A percentile compares a stretch with the other conserved stretches of the same genome.
phyloP scores from a whole-genome alignment of 208 protist species.

The Trypanosoma rangeli region DNA sequence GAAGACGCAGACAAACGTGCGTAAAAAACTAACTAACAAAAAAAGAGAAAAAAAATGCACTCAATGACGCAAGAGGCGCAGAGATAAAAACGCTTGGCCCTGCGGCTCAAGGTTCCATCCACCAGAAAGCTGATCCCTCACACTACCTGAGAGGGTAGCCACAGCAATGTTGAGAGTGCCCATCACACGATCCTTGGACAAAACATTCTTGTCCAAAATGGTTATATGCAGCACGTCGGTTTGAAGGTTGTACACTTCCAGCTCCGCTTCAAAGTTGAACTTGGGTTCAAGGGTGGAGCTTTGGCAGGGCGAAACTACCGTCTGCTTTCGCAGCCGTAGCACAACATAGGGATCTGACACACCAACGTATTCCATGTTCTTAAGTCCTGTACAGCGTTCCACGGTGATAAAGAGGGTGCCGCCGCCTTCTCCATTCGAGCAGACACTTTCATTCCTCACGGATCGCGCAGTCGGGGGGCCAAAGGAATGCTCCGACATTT shows the following conservation, averaged over 20 bases:
- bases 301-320: constrained; percentile 40
- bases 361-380: constrained; percentile 56
- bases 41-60: constrained; percentile 1
- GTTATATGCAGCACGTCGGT: constrained; percentile 44
- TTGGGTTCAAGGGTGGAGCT: constrained; percentile 56
- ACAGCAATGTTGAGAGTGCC: constrained; percentile 44
- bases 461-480: constrained; percentile 34
- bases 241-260: constrained; percentile 43
- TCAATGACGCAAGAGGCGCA: constrained; percentile 46
- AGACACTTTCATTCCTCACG: constrained; percentile 8
- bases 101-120: constrained; percentile 56
- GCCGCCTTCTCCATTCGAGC: constrained; percentile 15
- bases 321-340: constrained; percentile 43
- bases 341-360: constrained; percentile 76
- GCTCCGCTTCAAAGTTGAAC: constrained; percentile 65
- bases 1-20: neutral
- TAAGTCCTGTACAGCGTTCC: constrained; percentile 43
- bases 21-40: neutral
- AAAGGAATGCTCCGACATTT: constrained; percentile 1
- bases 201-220: constrained; percentile 72
- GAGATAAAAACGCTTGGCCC: constrained; percentile 41
- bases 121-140: constrained; percentile 31
- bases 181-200: constrained; percentile 65
- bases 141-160: constrained; percentile 20
- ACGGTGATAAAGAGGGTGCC: constrained; percentile 59